Percentiles rank a stretch among this genome's conserved stretches.
These are phyloP conservation scores for Debaryomycetaceae sp. DNA, from an alignment of 1,139 yeast genomes.

Conservation along the genomic window DNA sequence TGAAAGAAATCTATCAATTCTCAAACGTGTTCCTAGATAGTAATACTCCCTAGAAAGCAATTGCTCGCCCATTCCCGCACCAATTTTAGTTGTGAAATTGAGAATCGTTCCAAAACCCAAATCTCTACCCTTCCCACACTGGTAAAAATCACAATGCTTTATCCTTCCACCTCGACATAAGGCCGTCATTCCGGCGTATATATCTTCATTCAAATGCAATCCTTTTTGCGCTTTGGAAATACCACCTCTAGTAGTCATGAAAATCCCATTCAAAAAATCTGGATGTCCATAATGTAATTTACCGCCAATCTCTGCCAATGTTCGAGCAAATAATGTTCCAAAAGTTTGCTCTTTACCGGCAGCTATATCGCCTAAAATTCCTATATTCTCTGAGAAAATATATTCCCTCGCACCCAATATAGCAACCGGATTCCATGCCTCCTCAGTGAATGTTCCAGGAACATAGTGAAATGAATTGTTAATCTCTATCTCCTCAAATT, in stretches of 20 bases:
- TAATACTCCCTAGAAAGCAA: constrained; percentile 53
- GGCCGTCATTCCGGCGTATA: constrained; percentile 57
- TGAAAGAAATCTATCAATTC: constrained; percentile 49
- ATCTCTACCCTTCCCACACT: constrained; percentile 58
- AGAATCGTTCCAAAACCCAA: constrained; percentile 53
- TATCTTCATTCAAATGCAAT: constrained; percentile 53
- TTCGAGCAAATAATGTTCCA: constrained; percentile 54
- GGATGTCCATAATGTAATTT: constrained; percentile 58
- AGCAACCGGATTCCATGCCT: constrained; percentile 39
- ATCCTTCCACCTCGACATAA: constrained; percentile 51
- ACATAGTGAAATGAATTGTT: constrained; percentile 32
- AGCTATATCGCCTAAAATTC: constrained; percentile 54
- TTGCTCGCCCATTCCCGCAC: constrained; percentile 61
- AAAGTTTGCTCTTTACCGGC: constrained; percentile 59
- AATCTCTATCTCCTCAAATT: constrained; percentile 43
- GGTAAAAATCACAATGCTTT: constrained; percentile 55
- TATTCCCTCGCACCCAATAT: constrained; percentile 55
- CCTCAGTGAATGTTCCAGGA: constrained; percentile 19
- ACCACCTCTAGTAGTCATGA: constrained; percentile 56
- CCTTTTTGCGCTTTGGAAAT: constrained; percentile 56
- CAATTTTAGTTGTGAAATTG: constrained; percentile 54
- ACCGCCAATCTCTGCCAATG: constrained; percentile 54
- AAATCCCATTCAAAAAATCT: constrained; percentile 47
- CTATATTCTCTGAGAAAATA: constrained; percentile 53
- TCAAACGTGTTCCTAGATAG: constrained; percentile 46